Evolutionary conservation across 352 stramenopile genomes (phyloP).

Genomic region (Globisporangium spiculum): DNA sequence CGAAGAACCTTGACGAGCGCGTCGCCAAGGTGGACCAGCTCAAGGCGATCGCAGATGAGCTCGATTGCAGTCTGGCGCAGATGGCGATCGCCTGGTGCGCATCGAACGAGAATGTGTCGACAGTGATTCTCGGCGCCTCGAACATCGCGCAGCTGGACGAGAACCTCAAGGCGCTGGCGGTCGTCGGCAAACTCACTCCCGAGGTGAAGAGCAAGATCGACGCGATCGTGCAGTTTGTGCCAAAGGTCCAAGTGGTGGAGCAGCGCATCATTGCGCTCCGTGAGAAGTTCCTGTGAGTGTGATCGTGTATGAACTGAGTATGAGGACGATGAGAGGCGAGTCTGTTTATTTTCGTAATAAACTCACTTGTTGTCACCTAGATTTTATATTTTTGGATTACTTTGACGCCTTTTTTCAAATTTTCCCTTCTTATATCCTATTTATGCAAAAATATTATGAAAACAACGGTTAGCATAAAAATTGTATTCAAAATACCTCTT

Average conservation of each 20-base stretch:
- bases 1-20: constrained; percentile 19
- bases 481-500: background rate
- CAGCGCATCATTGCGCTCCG: background rate
- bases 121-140: constrained; percentile 37
- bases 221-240: constrained; percentile 6
- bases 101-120: constrained; percentile 30
- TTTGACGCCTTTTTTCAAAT: background rate
- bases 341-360: background rate
- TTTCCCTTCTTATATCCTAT: background rate
- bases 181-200: constrained; percentile 41
- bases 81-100: constrained; percentile 42
- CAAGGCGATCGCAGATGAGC: constrained; percentile 22
- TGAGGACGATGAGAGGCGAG: background rate
- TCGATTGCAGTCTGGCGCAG: constrained; percentile 19
- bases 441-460: background rate
- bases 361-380: background rate
- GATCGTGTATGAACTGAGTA: background rate
- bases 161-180: constrained; percentile 42
- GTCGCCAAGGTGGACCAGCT: constrained; percentile 19
- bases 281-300: constrained; percentile 1
- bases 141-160: constrained; percentile 46
- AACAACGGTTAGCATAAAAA: background rate
- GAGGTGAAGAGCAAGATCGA: constrained; percentile 22
- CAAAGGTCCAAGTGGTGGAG: background rate
- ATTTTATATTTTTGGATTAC: background rate